Base-by-base conservation (phyloP, 371 early-diverging fungal species). In the Encephalitozoon hellem region DNA sequence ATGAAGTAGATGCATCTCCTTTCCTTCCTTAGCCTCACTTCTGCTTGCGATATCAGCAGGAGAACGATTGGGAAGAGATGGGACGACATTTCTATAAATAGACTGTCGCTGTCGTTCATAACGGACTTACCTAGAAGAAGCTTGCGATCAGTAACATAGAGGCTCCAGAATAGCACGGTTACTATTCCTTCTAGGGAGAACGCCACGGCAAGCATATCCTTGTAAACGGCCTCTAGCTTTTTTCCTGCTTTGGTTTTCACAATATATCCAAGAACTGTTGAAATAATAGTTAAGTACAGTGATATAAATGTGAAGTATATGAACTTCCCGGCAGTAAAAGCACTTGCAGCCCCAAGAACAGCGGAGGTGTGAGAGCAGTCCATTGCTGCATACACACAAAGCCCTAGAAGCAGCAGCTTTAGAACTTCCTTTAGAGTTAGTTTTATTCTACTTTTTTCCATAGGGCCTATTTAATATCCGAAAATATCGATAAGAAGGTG, bases 61-160 rank as follows among this genome's bases (percentile, higher is more conserved):
- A 52, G 52, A 28, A 67, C 2, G 30, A 73, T 38, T 4, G 74
- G 74, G 64, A 73, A 49, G 0, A 73, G 34, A 51, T 73, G 74
- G 2, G 45, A 30, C 25, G 65, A 73, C 4, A 73, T 4, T 32
- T 73, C 74, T 8, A 66, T 52, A 51, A 64, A 30, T 0, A 73
- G n/a, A n/a, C 53, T 66, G 3, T 53, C 53, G 0, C n/a, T 11
- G 15, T 15, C 38, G 4, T 12, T 45, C 9, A 52, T 38, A 49
- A 2, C 65, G 52, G 18, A 1, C 65, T 52, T 67, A 26, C 28
- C 42, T 21, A 52, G 12, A 23, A 73, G 26, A n/a, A 66, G 43
- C 3, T 34, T 67, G 9, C 66, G 74, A 38, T 73, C 42, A 26
- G 51, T 65, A 4, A 12, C 12, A 25, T 28, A 67, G 3, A 73